These are phyloP conservation scores for Apophysomyces ossiformis DNA, from an alignment of 371 early-diverging fungal species.

Conservation along the genomic window DNA sequence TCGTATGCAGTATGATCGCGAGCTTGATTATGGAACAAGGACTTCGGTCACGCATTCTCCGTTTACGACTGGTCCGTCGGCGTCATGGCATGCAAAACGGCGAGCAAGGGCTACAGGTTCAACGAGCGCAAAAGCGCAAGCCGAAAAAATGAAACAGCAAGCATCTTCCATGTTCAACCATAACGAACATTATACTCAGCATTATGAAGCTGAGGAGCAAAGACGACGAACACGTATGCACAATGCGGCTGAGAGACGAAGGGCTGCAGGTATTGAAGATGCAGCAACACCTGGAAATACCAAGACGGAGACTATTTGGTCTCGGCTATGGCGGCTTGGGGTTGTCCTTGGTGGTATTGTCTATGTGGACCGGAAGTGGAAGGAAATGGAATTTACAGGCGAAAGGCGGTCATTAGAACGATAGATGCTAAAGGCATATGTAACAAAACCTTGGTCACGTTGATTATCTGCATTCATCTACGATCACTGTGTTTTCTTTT, in stretches of 20 bases:
- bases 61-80: conserved; percentile 31
- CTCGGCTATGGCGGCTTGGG: conserved; percentile 34
- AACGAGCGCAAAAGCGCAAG: conserved; percentile 46
- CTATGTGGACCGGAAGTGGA: conserved; percentile 5
- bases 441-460: background rate
- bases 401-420: background rate
- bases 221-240: conserved; percentile 39
- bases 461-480: background rate
- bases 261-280: conserved; percentile 26
- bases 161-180: conserved; percentile 27
- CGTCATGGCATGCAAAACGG: conserved; percentile 38
- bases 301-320: conserved; percentile 24
- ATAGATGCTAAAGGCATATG: background rate
- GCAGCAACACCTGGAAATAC: background rate
- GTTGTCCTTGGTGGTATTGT: conserved; percentile 25
- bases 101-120: conserved; percentile 40
- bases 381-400: background rate
- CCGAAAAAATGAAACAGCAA: conserved; percentile 29
- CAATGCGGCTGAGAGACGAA: conserved; percentile 39
- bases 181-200: conserved; percentile 33
- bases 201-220: conserved; percentile 51
- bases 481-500: background rate
- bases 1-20: conserved; percentile 80
- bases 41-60: conserved; percentile 9
- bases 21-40: conserved; percentile 59